Evolutionary conservation across 1,139 yeast species (phyloP).

Genomic region (Candida pseudocylindracea): DNA sequence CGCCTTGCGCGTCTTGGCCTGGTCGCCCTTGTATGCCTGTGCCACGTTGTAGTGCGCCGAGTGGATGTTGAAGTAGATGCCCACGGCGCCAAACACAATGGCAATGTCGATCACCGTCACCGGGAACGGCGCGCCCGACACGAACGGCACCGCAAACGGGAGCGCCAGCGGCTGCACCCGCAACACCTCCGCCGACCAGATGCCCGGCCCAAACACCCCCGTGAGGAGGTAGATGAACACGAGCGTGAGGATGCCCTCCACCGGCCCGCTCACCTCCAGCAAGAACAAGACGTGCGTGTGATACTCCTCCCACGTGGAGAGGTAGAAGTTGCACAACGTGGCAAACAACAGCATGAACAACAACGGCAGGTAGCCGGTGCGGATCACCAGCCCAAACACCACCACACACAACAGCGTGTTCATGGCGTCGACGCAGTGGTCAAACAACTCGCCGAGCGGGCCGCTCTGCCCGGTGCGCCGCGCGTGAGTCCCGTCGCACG

Average conservation of each 20-base stretch:
- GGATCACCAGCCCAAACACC: constrained; percentile 50
- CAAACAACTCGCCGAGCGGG: constrained; percentile 85
- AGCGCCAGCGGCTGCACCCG: constrained; percentile 13
- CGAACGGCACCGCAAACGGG: too few relatives aligned
- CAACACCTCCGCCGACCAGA: constrained; percentile 28
- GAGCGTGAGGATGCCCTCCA: constrained; percentile 70
- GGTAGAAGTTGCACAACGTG: constrained; percentile 59
- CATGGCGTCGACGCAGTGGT: constrained; percentile 81
- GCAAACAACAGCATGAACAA: constrained; percentile 53
- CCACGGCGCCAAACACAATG: constrained; percentile 23
- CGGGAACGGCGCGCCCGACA: constrained; percentile 5
- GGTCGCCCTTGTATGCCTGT: constrained; percentile 17
- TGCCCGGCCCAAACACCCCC: constrained; percentile 45
- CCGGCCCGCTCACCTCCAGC: constrained; percentile 80
- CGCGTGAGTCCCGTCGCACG: constrained; percentile 92
- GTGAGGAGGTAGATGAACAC: constrained; percentile 31
- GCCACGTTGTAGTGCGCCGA: constrained; percentile 57
- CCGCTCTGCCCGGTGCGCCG: constrained; percentile 86
- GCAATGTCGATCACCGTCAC: constrained; percentile 15
- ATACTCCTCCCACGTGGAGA: constrained; percentile 92
- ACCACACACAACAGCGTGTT: constrained; percentile 68
- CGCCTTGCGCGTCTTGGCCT: constrained; percentile 18
- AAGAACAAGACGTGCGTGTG: constrained; percentile 72
- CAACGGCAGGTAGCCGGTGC: constrained; percentile 47
- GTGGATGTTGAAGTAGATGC: constrained; percentile 45